A percentile compares a stretch with the other conserved stretches of the same genome.
Conservation (phyloP, 768 basidiomycete genomes). For the Pleurotus tuber-regium region DNA sequence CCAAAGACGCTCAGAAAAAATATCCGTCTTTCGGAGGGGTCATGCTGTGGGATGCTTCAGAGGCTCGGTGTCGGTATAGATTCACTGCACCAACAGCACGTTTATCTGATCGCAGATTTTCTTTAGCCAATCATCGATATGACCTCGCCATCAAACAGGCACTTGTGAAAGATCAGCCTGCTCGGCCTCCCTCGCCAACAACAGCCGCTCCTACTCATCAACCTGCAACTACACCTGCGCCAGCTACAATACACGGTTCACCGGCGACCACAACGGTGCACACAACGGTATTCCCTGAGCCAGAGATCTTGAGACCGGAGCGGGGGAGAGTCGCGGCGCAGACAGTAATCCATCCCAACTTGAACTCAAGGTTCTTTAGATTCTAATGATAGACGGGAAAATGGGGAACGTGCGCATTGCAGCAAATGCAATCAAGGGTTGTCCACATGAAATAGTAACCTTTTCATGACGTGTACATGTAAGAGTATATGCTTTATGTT, state of each 20-base stretch:
- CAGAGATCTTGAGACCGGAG: slow-evolving; percentile 1
- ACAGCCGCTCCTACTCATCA: slow-evolving; percentile 8
- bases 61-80: slow-evolving; percentile 39
- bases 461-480: slow-evolving; percentile 3
- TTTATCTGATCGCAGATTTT: neutral
- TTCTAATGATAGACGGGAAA: slow-evolving; percentile 1
- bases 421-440: neutral
- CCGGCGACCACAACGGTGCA: neutral
- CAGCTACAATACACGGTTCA: slow-evolving; percentile 11
- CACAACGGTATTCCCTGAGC: slow-evolving; percentile 4
- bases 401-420: neutral
- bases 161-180: slow-evolving; percentile 26
- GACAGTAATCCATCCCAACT: slow-evolving; percentile 6
- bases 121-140: slow-evolving; percentile 43
- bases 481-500: neutral
- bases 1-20: slow-evolving; percentile 40
- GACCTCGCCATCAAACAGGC: slow-evolving; percentile 49
- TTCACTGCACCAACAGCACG: slow-evolving; percentile 26
- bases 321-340: slow-evolving; percentile 2
- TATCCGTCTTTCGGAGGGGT: slow-evolving; percentile 63
- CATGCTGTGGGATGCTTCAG: slow-evolving; percentile 45
- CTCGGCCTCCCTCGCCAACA: slow-evolving; percentile 15
- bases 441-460: neutral
- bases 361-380: slow-evolving; percentile 9
- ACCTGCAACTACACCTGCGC: neutral